phyloP scores from a whole-genome alignment of 225 moss, liverwort and hornwort species.

The Polytrichum formosum region DNA sequence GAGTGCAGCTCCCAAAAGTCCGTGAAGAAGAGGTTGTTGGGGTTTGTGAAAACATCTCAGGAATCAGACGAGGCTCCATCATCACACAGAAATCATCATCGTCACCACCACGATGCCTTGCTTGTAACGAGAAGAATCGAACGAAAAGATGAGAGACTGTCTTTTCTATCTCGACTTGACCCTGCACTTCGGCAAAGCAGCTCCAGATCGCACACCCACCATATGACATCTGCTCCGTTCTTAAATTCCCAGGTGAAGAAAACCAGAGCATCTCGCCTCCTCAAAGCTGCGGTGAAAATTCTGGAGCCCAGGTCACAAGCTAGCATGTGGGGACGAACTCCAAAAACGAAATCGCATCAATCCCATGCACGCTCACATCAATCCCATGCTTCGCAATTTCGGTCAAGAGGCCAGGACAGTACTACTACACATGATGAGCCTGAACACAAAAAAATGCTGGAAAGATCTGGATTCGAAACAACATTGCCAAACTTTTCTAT shows the following conservation, averaged over 20 bases:
- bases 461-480: conserved; percentile 8
- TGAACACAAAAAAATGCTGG: conserved; percentile 9
- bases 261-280: too few species aligned
- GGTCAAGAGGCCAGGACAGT: conserved; percentile 23
- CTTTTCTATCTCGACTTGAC: conserved; percentile 9
- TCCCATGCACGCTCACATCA: conserved; percentile 13
- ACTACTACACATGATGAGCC: conserved; percentile 13
- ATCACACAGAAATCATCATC: too few species aligned
- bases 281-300: too few species aligned
- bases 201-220: conserved; percentile 42
- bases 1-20: conserved; percentile 14
- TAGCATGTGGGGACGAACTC: conserved; percentile 17
- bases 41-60: conserved; percentile 13
- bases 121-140: conserved; percentile 20
- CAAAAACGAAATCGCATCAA: conserved; percentile 27
- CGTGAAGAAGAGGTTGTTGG: conserved; percentile 19
- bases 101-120: conserved; percentile 10
- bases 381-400: conserved; percentile 22
- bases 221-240: conserved; percentile 14
- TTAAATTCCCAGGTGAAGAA: conserved; percentile 9
- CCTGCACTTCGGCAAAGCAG: conserved; percentile 17
- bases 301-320: too few species aligned
- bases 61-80: conserved; percentile 21
- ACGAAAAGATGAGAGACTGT: conserved; percentile 22
- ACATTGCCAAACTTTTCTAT: conserved; percentile 9